Evolutionary conservation across 108 stramenopile species (phyloP), one percentile per base, ranked within the genome.

Genomic region (Skeletonema tropicum): DNA sequence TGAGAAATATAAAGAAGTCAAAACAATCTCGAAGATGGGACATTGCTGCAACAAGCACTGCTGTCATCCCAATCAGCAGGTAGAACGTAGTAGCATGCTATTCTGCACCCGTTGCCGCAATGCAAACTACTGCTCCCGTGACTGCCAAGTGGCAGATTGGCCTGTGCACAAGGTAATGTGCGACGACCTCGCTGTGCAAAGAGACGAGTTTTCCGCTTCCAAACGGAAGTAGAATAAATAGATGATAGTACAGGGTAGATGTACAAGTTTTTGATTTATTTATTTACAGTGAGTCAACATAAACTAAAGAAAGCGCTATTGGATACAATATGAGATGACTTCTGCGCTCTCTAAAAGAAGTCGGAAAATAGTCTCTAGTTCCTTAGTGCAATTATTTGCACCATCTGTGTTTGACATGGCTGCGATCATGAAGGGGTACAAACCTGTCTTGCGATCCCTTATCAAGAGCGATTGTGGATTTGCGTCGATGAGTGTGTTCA

Each of bases 351-450:
- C 45, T 23, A 52, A 7, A n/a, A 73, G 71, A 2, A 73, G 62
- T 6, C 63, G 61, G 17, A 62, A 64, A 48, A 73, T 26, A 49
- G 71, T 73, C 62, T 73, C 71, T 38, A 73, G 32, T 15, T 21
- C 48, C 26, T 12, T 10, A 30, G 33, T 23, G 52, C 23, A 2
- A 33, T 73, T 17, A 13, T 63, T 29, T 2, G 17, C 71, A 21
- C 11, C 33, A 5, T 70, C 30, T 0, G 66, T 19, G 9, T 30
- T 32, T 48, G 41, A 21, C 35, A 33, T 57, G 12, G 79, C 79
- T 41, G 79, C 79, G 5, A 76, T 30, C 79, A 80, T 80, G 73
- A 80, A 80, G 4, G 79, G 79, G 12, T 57, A 71, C 30, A 80
- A 41, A 33, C 79, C 79, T 14, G 79, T 76, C 41, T 61, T 10